Evolutionary conservation across 306 rosid genomes (phyloP).

Genomic region (Vigna unguiculata): DNA sequence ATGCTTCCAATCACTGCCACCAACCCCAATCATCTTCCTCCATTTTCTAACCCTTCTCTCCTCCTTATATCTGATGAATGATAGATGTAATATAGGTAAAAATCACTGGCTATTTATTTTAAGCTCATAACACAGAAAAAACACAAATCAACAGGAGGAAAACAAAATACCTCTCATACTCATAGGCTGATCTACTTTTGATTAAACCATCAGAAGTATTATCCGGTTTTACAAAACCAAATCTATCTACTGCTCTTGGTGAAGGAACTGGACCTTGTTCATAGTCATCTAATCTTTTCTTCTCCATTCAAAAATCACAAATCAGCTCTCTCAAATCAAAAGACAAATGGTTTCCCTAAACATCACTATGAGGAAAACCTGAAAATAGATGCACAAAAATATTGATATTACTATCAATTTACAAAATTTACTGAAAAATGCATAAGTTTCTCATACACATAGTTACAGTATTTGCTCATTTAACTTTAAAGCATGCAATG

Average conservation of each 20-base stretch:
- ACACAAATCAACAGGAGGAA: constrained; percentile 14
- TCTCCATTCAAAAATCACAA: constrained; percentile 71
- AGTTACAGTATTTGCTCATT: constrained; percentile 3
- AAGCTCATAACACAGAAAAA: constrained; percentile 21
- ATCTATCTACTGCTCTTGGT: constrained; percentile 78
- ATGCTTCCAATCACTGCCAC: constrained; percentile 99
- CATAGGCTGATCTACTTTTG: constrained; percentile 65
- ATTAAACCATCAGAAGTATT: constrained; percentile 61
- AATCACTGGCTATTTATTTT: not conserved
- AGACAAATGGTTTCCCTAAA: constrained; percentile 31
- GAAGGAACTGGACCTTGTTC: constrained; percentile 79
- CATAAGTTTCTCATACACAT: not conserved
- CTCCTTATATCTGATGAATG: constrained; percentile 63
- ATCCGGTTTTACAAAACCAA: constrained; percentile 86
- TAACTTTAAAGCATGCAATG: not conserved
- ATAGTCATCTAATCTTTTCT: constrained; percentile 68
- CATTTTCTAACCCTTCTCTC: constrained; percentile 92
- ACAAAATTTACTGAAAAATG: not conserved
- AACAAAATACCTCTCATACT: constrained; percentile 64
- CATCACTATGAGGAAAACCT: constrained; percentile 47
- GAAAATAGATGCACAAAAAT: constrained; percentile 34
- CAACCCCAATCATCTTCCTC: constrained; percentile 99
- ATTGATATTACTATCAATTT: not conserved
- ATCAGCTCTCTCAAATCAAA: constrained; percentile 44
- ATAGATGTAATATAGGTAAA: constrained; percentile 22